Percentiles rank a stretch among this genome's conserved stretches.
Evolutionary conservation across 2,329 filamentous ascomycete genomes (phyloP).

Genomic region (Fusarium secorum): DNA sequence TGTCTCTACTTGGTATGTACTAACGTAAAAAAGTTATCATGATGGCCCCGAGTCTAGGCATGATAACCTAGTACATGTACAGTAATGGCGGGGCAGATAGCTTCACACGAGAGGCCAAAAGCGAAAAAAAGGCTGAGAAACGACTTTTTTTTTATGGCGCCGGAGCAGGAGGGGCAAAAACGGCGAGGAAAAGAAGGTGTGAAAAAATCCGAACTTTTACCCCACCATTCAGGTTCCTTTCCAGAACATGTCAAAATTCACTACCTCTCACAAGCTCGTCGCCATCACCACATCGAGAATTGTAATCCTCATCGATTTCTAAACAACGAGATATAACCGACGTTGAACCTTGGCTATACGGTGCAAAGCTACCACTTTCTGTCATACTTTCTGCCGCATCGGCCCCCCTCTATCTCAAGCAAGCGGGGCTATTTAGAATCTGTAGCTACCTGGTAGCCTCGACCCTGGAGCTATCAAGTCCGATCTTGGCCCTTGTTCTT

Average conservation of each 20-base stretch:
- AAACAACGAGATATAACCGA: not conserved
- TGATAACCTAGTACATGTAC: conserved; percentile 18
- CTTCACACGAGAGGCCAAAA: not conserved
- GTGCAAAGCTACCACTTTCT: not conserved
- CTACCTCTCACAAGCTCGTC: conserved; percentile 7
- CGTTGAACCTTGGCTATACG: not conserved
- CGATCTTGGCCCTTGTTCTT: conserved; percentile 16
- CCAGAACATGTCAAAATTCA: conserved; percentile 27
- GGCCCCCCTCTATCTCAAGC: not conserved
- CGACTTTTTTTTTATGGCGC: not conserved
- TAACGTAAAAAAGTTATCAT: conserved; percentile 21
- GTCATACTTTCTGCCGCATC: not conserved
- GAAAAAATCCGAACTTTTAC: conserved; percentile 26
- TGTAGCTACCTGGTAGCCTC: conserved; percentile 12
- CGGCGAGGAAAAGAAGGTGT: conserved; percentile 3
- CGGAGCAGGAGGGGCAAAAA: conserved; percentile 1
- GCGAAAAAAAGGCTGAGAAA: conserved; percentile 1
- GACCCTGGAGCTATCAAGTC: conserved; percentile 16
- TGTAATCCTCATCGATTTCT: conserved; percentile 2
- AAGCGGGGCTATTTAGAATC: conserved; percentile 30
- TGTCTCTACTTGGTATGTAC: not conserved
- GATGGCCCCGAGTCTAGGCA: conserved; percentile 18
- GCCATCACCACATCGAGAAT: conserved; percentile 14
- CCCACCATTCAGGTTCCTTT: conserved; percentile 25
- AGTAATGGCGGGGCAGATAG: conserved; percentile 30